Conservation (phyloP, 2,329 filamentous ascomycete species). For the Whalleya microplaca region DNA sequence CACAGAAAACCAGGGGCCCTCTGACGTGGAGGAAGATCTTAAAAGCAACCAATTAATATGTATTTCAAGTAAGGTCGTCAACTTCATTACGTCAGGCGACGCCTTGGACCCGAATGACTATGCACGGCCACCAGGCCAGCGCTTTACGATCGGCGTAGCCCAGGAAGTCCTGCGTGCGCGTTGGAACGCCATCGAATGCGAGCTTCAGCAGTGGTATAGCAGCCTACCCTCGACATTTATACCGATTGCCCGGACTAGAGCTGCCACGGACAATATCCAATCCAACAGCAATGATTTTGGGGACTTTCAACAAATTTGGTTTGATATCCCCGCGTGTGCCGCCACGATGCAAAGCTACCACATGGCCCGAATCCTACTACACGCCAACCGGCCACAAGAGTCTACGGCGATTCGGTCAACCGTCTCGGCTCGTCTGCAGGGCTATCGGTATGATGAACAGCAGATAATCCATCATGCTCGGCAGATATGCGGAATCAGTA, state of each 20-base stretch:
- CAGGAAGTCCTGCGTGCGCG: slow-evolving; percentile 53
- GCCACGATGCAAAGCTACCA: slow-evolving; percentile 69
- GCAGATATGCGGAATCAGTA: slow-evolving; percentile 64
- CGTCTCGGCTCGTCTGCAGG: slow-evolving; percentile 56
- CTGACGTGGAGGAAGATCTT: slow-evolving; percentile 63
- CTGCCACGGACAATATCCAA: too few relatives aligned
- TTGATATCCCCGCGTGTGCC: slow-evolving; percentile 64
- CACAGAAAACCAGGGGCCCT: slow-evolving; percentile 46
- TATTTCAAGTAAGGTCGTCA: slow-evolving; percentile 68
- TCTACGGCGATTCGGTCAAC: slow-evolving; percentile 55
- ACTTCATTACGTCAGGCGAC: slow-evolving; percentile 63
- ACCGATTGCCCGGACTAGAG: slow-evolving; percentile 58
- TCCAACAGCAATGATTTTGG: too few relatives aligned
- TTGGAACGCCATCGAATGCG: slow-evolving; percentile 58
- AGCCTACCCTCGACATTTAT: slow-evolving; percentile 63
- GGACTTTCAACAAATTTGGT: slow-evolving; percentile 63
- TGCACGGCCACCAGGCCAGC: slow-evolving; percentile 38
- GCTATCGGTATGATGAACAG: slow-evolving; percentile 59
- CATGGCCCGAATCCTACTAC: slow-evolving; percentile 64
- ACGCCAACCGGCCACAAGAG: slow-evolving; percentile 63
- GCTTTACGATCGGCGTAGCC: slow-evolving; percentile 47
- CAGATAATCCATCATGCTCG: slow-evolving; percentile 60
- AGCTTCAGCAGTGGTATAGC: slow-evolving; percentile 62
- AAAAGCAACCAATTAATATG: slow-evolving; percentile 67
- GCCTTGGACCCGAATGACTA: slow-evolving; percentile 44